Evolutionary conservation across 2,329 filamentous ascomycete genomes (phyloP), one percentile per base, ranked within the genome.

Genomic region (Pleurostoma richardsiae): DNA sequence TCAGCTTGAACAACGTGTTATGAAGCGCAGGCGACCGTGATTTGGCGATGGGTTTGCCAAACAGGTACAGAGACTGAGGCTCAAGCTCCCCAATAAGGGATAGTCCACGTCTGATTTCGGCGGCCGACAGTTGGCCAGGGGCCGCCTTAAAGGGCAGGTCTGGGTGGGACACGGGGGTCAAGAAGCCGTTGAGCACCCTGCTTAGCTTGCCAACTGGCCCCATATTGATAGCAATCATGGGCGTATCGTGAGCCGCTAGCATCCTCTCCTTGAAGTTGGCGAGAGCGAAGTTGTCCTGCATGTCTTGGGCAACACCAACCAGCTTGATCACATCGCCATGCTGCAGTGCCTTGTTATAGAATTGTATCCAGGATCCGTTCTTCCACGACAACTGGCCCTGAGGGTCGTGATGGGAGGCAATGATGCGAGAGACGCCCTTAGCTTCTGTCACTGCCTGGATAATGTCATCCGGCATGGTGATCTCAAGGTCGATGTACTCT

Each of bases 171-270:
- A 99, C 94, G 0, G 94, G 94, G 0, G 94, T 97, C 72, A 99
- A 82, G 73, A 97, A 97, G 30, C 80, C 76, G 66, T 99, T 99
- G 49, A 95, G 72, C 40, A 99, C 85, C 31, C 94, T 85, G 59
- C 90, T 96, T 39, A 96, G 77, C 69, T 96, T 94, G 42, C 94
- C 94, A 29, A 80, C 73, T 42, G 82, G 74, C 30, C 92, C 91
- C 92, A 99, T 97, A 68, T 99, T 99, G 62, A 99, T 86, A 2
- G 88, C 90, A 56, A 99, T 96, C 46, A 99, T 71, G 1, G 91
- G 92, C n/a, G 83, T 82, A 45, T 86, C 76, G 60, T 95, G 86
- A 2, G 87, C 79, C 28, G 77, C 72, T 36, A 81, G 73, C 68
- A 91, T 90, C 71, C 80, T 85, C 27, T 76, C 70, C 70, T 88